A percentile compares a stretch with the other conserved stretches of the same genome.
Evolutionary conservation across 441 rosid species (phyloP).

Genomic region (Corymbia citriodora): DNA sequence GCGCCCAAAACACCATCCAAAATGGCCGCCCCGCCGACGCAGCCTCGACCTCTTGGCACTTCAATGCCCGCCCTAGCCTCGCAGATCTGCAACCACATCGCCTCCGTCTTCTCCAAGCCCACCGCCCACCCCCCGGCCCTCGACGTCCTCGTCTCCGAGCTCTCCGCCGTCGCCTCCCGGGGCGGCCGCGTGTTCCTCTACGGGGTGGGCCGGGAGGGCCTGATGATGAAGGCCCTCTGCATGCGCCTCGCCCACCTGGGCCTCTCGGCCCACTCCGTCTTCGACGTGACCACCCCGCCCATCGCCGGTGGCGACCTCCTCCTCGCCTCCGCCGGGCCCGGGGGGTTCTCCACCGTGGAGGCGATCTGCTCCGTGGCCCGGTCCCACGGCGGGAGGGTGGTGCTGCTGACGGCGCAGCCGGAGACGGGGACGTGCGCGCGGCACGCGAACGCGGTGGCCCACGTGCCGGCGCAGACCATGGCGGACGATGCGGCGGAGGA

Average conservation of each 20-base stretch:
- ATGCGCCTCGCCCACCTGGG: constrained; percentile 85
- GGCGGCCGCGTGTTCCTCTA: constrained; percentile 58
- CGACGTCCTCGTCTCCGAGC: constrained; percentile 39
- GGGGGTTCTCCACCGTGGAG: constrained; percentile 80
- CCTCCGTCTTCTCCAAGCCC: constrained; percentile 49
- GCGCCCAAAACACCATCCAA: neutral
- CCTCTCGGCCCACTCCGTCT: constrained; percentile 65
- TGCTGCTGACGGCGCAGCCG: constrained; percentile 66
- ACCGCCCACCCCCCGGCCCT: constrained; percentile 43
- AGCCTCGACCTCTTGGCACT: neutral
- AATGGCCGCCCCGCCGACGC: neutral
- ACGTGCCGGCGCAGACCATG: constrained; percentile 79
- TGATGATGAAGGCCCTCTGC: constrained; percentile 76
- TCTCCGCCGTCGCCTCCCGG: constrained; percentile 35
- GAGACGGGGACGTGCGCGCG: constrained; percentile 48
- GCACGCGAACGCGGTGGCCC: constrained; percentile 60
- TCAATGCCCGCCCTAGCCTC: constrained; percentile 37
- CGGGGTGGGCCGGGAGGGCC: constrained; percentile 86
- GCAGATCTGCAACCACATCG: constrained; percentile 53
- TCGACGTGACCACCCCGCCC: constrained; percentile 84
- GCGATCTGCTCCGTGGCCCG: constrained; percentile 68
- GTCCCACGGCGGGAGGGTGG: constrained; percentile 50
- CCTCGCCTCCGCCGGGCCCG: constrained; percentile 80
- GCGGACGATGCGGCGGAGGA: constrained; percentile 33
- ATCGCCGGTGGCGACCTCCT: constrained; percentile 62